phyloP scores from a whole-genome alignment of 139 green algal genomes.

The Volvox reticuliferus region DNA sequence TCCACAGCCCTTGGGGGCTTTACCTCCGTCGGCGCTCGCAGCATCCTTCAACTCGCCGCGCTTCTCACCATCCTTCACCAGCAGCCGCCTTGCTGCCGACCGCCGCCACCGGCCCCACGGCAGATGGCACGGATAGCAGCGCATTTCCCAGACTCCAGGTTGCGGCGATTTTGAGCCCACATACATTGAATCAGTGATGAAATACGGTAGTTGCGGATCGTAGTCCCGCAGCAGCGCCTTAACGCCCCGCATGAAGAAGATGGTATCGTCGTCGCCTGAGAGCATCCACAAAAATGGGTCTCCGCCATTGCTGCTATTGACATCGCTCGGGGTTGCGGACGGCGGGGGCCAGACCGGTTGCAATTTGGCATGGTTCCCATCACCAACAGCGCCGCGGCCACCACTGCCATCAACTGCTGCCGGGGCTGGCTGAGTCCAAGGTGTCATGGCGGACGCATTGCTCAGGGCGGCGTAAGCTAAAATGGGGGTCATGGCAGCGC shows the following conservation, averaged over 20 bases:
- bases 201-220: conserved; percentile 40
- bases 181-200: conserved; percentile 24
- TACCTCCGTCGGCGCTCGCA: background rate
- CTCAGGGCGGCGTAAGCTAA: conserved; percentile 18
- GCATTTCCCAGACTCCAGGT: conserved; percentile 38
- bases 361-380: background rate
- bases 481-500: conserved; percentile 24
- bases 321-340: background rate
- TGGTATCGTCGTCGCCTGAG: conserved; percentile 25
- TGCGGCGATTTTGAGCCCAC: conserved; percentile 22
- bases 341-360: background rate
- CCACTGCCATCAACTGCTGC: background rate
- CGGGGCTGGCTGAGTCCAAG: background rate
- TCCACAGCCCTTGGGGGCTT: conserved; percentile 12
- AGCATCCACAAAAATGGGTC: conserved; percentile 42
- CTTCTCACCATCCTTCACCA: background rate
- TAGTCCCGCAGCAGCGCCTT: conserved; percentile 39
- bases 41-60: background rate
- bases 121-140: conserved; percentile 40
- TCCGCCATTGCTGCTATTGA: background rate
- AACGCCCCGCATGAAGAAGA: conserved; percentile 40
- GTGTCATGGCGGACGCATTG: background rate
- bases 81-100: background rate
- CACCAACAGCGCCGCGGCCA: background rate
- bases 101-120: conserved; percentile 33